Conservation (phyloP, 768 basidiomycete genomes). For the Termitomyces sp. region DNA sequence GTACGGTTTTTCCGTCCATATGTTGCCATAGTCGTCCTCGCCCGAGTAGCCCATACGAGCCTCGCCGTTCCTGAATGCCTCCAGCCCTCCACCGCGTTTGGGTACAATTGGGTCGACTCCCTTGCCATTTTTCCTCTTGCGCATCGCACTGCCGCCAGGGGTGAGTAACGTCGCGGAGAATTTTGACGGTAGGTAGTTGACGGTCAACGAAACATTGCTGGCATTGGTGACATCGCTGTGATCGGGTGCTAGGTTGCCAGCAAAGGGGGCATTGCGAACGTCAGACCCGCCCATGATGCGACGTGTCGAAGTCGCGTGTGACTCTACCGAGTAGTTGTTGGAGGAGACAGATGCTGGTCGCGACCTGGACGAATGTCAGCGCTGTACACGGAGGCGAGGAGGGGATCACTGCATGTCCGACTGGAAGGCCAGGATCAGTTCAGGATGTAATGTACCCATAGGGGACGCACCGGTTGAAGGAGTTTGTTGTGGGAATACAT, state of each 20-base stretch:
- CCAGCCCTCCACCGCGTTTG: constrained; percentile 58
- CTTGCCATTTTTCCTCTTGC: constrained; percentile 17
- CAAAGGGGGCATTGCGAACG: constrained; percentile 34
- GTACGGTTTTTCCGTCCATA: constrained; percentile 17
- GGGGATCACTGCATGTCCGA: constrained; percentile 14
- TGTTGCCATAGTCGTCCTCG: constrained; percentile 41
- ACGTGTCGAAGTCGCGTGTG: constrained; percentile 40
- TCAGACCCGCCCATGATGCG: constrained; percentile 36
- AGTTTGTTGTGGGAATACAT: no score
- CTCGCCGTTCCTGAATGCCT: constrained; percentile 43
- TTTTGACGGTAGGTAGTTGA: constrained; percentile 65
- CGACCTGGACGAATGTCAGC: constrained; percentile 17
- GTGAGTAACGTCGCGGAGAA: constrained; percentile 41
- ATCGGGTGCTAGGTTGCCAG: constrained; percentile 9
- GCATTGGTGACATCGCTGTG: constrained; percentile 6
- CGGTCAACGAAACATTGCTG: constrained; percentile 21
- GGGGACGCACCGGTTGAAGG: no score
- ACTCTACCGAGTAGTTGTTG: constrained; percentile 36
- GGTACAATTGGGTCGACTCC: constrained; percentile 31
- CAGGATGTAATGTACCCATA: no score
- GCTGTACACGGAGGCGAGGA: constrained; percentile 6
- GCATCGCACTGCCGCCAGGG: constrained; percentile 24
- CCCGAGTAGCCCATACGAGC: constrained; percentile 33
- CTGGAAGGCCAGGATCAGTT: constrained; percentile 2
- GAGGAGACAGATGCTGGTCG: constrained; percentile 32